These are phyloP conservation scores for Naganishia antarctica DNA, from an alignment of 768 basidiomycete genomes.

Conservation along the genomic window DNA sequence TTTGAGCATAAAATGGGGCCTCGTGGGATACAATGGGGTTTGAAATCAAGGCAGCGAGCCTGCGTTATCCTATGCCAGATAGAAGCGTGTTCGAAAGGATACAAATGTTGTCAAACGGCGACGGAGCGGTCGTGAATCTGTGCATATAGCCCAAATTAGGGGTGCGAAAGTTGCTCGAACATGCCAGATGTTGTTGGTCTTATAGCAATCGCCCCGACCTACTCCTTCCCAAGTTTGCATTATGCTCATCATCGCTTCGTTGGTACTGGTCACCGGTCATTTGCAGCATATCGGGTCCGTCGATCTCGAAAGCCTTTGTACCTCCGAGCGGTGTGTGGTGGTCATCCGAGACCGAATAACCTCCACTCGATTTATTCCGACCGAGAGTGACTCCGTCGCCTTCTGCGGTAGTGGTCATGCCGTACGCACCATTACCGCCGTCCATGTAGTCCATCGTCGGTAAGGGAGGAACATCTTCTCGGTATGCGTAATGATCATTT, in stretches of 20 bases:
- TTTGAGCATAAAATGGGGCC: too few species aligned
- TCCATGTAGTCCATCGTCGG: constrained; percentile 9
- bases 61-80: too few species aligned
- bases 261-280: constrained; percentile 20
- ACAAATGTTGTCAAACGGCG: not conserved
- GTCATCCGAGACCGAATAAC: not conserved
- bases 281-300: constrained; percentile 20
- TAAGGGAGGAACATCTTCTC: constrained; percentile 9
- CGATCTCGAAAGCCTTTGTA: constrained; percentile 24
- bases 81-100: too few species aligned
- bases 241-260: not conserved
- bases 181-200: constrained; percentile 11
- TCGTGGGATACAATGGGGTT: too few species aligned
- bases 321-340: constrained; percentile 23
- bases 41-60: too few species aligned
- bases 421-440: constrained; percentile 6
- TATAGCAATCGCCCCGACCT: constrained; percentile 22
- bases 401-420: not conserved
- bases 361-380: constrained; percentile 12
- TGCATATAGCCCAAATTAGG: not conserved
- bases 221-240: constrained; percentile 23
- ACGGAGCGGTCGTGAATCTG: not conserved
- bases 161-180: not conserved
- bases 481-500: constrained; percentile 16
- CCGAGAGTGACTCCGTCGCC: constrained; percentile 16